Conservation (phyloP, 179 eudicot species). For the Drosera spatulata region DNA sequence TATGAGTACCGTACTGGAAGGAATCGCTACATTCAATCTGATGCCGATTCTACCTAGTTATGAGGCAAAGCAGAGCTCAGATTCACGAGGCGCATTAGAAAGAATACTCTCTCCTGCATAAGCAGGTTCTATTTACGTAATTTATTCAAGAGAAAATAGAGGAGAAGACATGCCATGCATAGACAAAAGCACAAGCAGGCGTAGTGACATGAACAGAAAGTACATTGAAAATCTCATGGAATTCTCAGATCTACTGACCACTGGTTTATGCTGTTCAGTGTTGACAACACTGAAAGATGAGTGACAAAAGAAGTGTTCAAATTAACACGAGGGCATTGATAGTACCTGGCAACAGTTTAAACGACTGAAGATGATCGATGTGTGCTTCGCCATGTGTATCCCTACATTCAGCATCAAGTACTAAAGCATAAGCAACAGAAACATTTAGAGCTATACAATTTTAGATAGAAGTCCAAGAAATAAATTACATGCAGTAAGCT, state of each 20-base stretch:
- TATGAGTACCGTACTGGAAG: slow-evolving; percentile 47
- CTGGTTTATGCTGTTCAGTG: too few species aligned
- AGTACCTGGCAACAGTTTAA: slow-evolving; percentile 70
- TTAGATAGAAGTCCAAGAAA: background rate
- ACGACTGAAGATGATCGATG: slow-evolving; percentile 51
- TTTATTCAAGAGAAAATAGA: too few species aligned
- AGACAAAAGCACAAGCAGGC: too few species aligned
- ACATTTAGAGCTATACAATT: background rate
- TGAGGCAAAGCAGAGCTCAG: slow-evolving; percentile 4
- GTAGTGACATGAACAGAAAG: too few species aligned
- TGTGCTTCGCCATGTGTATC: slow-evolving; percentile 18
- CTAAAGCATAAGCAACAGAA: background rate
- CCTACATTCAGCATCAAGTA: slow-evolving; percentile 27
- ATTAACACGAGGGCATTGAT: background rate
- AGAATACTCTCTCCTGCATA: too few species aligned
- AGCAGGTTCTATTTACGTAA: too few species aligned
- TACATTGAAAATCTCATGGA: too few species aligned
- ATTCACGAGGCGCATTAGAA: background rate
- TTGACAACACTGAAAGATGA: too few species aligned
- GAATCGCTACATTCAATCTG: slow-evolving; percentile 55
- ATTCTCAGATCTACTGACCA: too few species aligned
- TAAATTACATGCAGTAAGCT: slow-evolving; percentile 50
- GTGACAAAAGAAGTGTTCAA: too few species aligned
- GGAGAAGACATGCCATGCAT: too few species aligned
- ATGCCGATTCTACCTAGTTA: slow-evolving; percentile 61